Conservation (phyloP, 176 grass and related monocot species). For the Olyra latifolia region DNA sequence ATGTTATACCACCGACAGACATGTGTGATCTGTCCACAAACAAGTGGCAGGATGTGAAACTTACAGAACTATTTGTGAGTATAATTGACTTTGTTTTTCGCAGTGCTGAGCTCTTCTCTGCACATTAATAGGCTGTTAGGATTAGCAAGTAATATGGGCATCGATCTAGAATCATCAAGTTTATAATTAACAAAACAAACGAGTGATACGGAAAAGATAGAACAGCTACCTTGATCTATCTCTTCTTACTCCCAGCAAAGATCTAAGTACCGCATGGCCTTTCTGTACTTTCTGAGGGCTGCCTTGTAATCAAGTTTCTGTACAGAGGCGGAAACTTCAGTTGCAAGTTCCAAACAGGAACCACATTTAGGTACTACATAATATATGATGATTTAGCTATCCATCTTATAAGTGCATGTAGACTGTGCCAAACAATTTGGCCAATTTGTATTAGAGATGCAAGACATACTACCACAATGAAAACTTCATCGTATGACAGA, state of each 20-base stretch:
- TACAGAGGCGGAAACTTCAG: constrained; percentile 31
- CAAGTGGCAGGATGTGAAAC: constrained; percentile 21
- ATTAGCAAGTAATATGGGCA: constrained; percentile 11
- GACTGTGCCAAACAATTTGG: constrained; percentile 1
- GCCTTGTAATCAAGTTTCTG: constrained; percentile 82
- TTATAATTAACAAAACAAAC: constrained; percentile 29
- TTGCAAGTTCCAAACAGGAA: constrained; percentile 15
- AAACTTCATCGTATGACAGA: not conserved
- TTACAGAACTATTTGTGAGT: constrained; percentile 98
- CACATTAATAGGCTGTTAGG: constrained; percentile 39
- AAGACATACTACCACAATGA: not conserved
- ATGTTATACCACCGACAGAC: constrained; percentile 14
- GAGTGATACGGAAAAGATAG: not conserved
- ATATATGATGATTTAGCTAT: not conserved
- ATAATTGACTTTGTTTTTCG: constrained; percentile 93
- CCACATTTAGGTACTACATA: not conserved
- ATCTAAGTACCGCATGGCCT: constrained; percentile 72
- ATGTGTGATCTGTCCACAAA: constrained; percentile 21
- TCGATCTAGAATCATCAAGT: not conserved
- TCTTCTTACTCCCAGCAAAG: constrained; percentile 81
- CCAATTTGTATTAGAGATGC: not conserved
- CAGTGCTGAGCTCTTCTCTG: constrained; percentile 77
- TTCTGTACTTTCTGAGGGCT: constrained; percentile 81
- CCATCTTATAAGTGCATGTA: constrained; percentile 13
- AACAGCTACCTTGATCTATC: constrained; percentile 55